These are phyloP conservation scores for Paspalum notatum DNA, from an alignment of 176 grass and related monocot genomes.

Conservation along the genomic window DNA sequence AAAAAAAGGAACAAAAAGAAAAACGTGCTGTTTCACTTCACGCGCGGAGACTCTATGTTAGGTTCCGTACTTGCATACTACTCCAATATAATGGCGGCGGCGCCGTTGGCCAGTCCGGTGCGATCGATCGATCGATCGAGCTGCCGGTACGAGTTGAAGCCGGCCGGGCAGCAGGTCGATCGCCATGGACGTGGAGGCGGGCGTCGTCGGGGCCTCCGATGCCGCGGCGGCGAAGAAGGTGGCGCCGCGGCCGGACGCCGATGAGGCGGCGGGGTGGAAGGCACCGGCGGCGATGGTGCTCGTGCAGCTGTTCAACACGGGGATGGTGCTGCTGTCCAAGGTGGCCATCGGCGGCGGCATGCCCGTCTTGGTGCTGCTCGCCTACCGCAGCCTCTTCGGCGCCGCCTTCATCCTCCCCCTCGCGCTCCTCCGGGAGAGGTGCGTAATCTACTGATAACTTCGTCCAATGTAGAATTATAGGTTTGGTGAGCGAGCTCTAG, in stretches of 20 bases:
- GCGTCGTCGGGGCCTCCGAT: background rate
- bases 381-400: constrained; percentile 52
- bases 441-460: no score
- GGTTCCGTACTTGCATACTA: no score
- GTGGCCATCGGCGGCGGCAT: constrained; percentile 46
- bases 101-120: no score
- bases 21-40: no score
- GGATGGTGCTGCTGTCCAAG: constrained; percentile 64
- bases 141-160: no score
- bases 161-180: no score
- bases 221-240: background rate
- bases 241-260: background rate
- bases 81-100: no score
- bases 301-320: constrained; percentile 52
- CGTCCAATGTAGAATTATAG: no score
- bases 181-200: background rate
- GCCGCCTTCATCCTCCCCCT: constrained; percentile 46
- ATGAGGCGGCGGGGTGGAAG: constrained; percentile 40
- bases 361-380: constrained; percentile 51
- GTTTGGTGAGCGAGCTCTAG: no score
- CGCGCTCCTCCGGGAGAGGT: constrained; percentile 46
- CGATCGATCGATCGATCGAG: no score
- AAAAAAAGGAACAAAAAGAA: no score
- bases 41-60: no score
- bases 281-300: constrained; percentile 45